Evolutionary conservation across 345 rosid species (phyloP), one percentile per base, ranked within the genome.

Genomic region (Eucalyptus tenuipes): DNA sequence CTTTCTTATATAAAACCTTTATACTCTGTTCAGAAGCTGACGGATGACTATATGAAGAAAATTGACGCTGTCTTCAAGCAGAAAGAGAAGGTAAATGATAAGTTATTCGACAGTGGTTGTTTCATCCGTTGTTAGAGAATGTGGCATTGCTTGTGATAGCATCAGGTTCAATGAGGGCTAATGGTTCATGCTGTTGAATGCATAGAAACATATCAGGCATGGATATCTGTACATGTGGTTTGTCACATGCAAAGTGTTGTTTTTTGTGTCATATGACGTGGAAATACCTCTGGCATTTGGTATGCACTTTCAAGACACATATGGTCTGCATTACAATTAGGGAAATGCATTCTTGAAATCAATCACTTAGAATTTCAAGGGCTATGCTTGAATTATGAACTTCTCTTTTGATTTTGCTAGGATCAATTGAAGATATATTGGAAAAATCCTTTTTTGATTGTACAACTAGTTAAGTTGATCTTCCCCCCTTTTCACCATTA

Each of bases 31-130:
- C 97, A 98, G 99, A 98, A 98, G 92, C 91, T 98, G 89, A 94
- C 94, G 68, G 99, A 98, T 92, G 93, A 91, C 84, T 98, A 96
- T 92, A 95, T 94, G 94, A 98, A 96, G 97, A 98, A 96, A 93
- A 64, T 98, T 42, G 99, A 98, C 29, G 88, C 92, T 87, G 80
- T 96, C 53, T 93, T 66, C 95, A 98, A 98, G 90, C 98, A 96
- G 92, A 98, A 98, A 91, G 99, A 96, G 92, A 94, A 95, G 99
- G 99, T 98, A 95, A 50, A 71, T n/a, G 42, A 85, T 49, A 27
- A 49, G 45, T 47, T 85, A 27, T 14, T 49, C 31, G 64, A 50
- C 44, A n/a, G 17, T 50, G 42, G 55, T 85, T 31, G 64, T 85
- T 40, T 75, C 29, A 75, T 40, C 84, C 16, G 2, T 40, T 33